Evolutionary conservation across 257 asterid genomes (phyloP).

Genomic region (Petrea volubilis): DNA sequence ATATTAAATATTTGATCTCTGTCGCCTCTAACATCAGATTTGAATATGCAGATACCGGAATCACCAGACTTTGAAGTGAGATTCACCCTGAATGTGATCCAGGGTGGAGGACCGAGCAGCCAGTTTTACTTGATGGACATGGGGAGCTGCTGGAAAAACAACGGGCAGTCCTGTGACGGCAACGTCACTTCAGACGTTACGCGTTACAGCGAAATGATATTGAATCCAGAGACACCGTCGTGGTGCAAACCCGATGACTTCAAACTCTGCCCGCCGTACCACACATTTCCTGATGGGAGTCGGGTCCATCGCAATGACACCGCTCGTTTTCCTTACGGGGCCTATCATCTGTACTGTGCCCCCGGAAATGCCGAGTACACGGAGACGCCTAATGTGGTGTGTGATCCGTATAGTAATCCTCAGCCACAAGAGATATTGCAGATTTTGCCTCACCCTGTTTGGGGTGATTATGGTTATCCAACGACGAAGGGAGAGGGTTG

Average conservation of each 20-base stretch:
- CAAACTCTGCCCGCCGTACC: slow-evolving; percentile 50
- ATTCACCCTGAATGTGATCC: slow-evolving; percentile 42
- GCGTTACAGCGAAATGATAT: slow-evolving; percentile 51
- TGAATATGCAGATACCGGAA: slow-evolving; percentile 49
- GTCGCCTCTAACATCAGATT: too few relatives aligned
- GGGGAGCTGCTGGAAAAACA: slow-evolving; percentile 55
- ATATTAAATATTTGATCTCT: too few relatives aligned
- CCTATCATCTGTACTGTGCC: slow-evolving; percentile 49
- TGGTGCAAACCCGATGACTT: slow-evolving; percentile 35
- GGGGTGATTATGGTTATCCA: slow-evolving; percentile 57
- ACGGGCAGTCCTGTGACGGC: slow-evolving; percentile 44
- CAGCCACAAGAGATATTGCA: slow-evolving; percentile 58
- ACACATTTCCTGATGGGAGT: slow-evolving; percentile 46
- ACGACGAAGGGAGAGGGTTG: slow-evolving; percentile 50
- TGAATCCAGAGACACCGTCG: slow-evolving; percentile 38
- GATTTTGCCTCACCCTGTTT: slow-evolving; percentile 51
- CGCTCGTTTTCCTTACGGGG: slow-evolving; percentile 38
- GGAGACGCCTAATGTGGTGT: slow-evolving; percentile 34
- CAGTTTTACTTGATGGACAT: slow-evolving; percentile 49
- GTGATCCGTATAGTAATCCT: slow-evolving; percentile 56
- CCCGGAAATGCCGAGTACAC: slow-evolving; percentile 43
- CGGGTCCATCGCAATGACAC: slow-evolving; percentile 37
- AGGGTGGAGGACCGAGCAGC: slow-evolving; percentile 56
- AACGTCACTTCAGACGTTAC: slow-evolving; percentile 53
- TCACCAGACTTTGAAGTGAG: slow-evolving; percentile 59